Evolutionary conservation across 257 asterid genomes (phyloP).

Genomic region (Salvia miltiorrhiza): DNA sequence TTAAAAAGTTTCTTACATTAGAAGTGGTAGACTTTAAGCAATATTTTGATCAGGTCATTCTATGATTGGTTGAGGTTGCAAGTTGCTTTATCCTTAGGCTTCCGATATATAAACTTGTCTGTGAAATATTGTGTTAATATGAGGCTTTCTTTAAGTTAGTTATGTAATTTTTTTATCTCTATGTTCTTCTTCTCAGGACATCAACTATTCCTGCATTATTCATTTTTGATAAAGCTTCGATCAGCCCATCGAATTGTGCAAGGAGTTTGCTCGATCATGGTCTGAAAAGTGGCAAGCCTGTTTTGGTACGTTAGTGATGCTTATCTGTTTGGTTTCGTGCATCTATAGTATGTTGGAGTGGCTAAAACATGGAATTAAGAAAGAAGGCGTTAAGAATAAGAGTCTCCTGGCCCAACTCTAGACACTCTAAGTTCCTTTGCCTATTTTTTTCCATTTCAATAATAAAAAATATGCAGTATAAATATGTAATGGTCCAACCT

Average conservation of each 20-base stretch:
- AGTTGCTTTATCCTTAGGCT: neutral
- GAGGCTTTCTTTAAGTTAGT: neutral
- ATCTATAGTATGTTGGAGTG: neutral
- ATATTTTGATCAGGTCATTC: neutral
- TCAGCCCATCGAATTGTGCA: constrained; percentile 51
- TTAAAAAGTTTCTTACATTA: neutral
- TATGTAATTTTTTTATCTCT: neutral
- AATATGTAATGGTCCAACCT: constrained; percentile 5
- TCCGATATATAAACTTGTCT: neutral
- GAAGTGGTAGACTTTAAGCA: neutral
- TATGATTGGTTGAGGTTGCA: neutral
- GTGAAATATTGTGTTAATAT: neutral
- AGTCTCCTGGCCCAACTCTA: no score
- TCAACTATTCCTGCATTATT: constrained; percentile 74
- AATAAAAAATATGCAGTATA: neutral
- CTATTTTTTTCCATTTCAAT: neutral
- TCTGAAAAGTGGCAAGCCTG: constrained; percentile 48
- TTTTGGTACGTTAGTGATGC: constrained; percentile 51
- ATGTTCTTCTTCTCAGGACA: constrained; percentile 42
- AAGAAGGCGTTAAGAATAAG: neutral
- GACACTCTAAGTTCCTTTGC: neutral
- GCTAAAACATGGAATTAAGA: neutral
- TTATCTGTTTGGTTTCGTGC: neutral
- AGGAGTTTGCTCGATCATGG: constrained; percentile 37
- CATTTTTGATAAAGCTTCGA: constrained; percentile 73